Evolutionary conservation across 441 rosid species (phyloP), one percentile per base, ranked within the genome.

Genomic region (Jatropha multifida): DNA sequence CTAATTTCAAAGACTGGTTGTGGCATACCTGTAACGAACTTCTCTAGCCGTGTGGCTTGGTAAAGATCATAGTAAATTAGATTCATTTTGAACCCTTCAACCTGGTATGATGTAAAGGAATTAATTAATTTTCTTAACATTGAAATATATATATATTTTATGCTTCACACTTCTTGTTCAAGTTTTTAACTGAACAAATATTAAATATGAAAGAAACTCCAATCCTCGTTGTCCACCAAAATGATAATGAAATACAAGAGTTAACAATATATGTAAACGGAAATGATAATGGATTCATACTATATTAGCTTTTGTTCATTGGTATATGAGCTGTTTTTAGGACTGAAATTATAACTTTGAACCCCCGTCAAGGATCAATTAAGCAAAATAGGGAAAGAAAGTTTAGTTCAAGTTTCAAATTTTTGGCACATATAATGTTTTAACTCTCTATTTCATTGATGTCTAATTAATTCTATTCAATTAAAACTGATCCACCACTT

Each of bases 81-180:
- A 83, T 95, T 95, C 99, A 95, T 95, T 85, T 94, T 93, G 88
- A 95, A 95, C 69, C 98, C 97, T 81, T 93, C 98, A 13, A 95
- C 89, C 99, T 93, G 81, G 26, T 11, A 72, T 78, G n/a, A 63
- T 26, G 56, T 10, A 68, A 60, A 61, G 9, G 37, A 27, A 10
- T 42, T 42, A 49, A 51, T 37, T 23, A 38, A 58, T 41, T 13
- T 41, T 27, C 6, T 27, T 2, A 61, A 13, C 6, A 5, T 1
- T 23, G 17, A 12, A 27, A 18, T n/a, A 18, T 5, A 46, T 6
- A 15, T 13, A n/a, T 44, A 13, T 38, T 23, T 23, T 23, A 26
- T 9, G 32, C 32, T 32, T 32, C 32, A 32, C 59, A 67, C 46
- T 56, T 56, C 2, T 56, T 2, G 13, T 56, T 20, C 12, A n/a